A percentile compares a stretch with the other conserved stretches of the same genome.
Evolutionary conservation across 495 filamentous ascomycete genomes (phyloP).

Genomic region (Aspergillus ellipticus): DNA sequence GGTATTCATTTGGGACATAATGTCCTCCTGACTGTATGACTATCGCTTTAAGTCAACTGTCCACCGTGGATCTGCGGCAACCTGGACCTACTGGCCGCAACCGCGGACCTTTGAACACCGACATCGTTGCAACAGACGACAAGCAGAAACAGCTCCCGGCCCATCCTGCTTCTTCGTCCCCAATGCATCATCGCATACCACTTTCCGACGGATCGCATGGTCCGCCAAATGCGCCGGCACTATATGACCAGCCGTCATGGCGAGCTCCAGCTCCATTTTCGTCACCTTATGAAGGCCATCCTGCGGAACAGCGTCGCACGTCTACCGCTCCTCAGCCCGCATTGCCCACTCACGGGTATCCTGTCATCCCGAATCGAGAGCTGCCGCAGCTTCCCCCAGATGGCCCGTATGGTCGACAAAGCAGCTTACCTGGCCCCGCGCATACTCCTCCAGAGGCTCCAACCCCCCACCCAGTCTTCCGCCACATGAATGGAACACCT

Average conservation of each 20-base stretch:
- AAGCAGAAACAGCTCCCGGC: constrained; percentile 14
- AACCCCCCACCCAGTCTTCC: constrained; percentile 25
- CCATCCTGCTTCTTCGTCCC: constrained; percentile 16
- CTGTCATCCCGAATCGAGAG: constrained; percentile 33
- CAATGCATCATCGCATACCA: constrained; percentile 37
- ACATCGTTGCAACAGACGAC: constrained; percentile 22
- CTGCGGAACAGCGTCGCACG: constrained; percentile 31
- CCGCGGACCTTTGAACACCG: constrained; percentile 16
- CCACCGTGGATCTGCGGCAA: constrained; percentile 17
- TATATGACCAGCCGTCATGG: constrained; percentile 38
- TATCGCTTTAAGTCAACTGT: constrained; percentile 13
- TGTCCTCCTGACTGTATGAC: constrained; percentile 25
- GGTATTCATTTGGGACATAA: constrained; percentile 10
- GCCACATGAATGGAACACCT: constrained; percentile 34
- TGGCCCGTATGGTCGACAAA: constrained; percentile 35
- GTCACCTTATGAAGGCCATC: constrained; percentile 28
- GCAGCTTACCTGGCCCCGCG: constrained; percentile 29
- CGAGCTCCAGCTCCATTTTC: constrained; percentile 24
- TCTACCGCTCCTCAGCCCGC: constrained; percentile 29
- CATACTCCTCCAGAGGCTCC: constrained; percentile 26
- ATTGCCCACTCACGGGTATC: constrained; percentile 29
- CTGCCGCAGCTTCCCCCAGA: constrained; percentile 39
- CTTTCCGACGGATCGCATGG: constrained; percentile 28
- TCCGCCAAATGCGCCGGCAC: constrained; percentile 22
- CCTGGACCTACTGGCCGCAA: constrained; percentile 9